Conservation (phyloP, 2,329 filamentous ascomycete genomes). For the Colletotrichum musae region DNA sequence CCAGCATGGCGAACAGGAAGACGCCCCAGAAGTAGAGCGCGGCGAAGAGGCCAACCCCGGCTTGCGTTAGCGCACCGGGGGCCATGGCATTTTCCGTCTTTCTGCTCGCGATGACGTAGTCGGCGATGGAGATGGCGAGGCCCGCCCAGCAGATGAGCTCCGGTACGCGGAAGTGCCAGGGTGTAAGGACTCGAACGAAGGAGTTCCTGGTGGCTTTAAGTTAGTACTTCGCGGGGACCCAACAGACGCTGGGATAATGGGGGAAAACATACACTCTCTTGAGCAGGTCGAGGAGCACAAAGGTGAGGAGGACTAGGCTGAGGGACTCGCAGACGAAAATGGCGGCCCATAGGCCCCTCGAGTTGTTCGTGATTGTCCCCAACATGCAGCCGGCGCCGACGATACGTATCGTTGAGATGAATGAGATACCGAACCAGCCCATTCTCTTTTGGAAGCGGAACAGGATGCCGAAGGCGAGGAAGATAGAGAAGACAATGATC, state of each 20-base stretch:
- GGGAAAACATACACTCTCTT: conserved; percentile 38
- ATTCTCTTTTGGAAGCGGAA: conserved; percentile 20
- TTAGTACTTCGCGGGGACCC: background rate
- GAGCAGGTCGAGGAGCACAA: conserved; percentile 35
- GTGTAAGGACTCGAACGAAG: conserved; percentile 25
- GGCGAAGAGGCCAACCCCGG: conserved; percentile 40
- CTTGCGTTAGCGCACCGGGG: conserved; percentile 39
- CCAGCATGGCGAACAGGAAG: conserved; percentile 34
- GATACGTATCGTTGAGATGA: conserved; percentile 43
- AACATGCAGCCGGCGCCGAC: conserved; percentile 43
- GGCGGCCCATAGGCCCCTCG: conserved; percentile 41
- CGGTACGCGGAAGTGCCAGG: conserved; percentile 40
- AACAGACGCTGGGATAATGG: background rate
- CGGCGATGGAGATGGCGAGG: conserved; percentile 42
- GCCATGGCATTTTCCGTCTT: conserved; percentile 37
- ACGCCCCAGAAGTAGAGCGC: conserved; percentile 42
- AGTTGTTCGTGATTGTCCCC: conserved; percentile 40
- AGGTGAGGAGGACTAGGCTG: conserved; percentile 41
- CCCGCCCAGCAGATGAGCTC: conserved; percentile 44
- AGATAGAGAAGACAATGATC: conserved; percentile 13
- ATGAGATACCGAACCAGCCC: conserved; percentile 37
- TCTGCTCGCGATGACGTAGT: conserved; percentile 38
- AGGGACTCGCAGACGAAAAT: conserved; percentile 44
- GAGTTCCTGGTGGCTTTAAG: conserved; percentile 16
- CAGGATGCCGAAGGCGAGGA: conserved; percentile 18